Conservation (phyloP, 805 yeast species). For the Metschnikowia koreensis region DNA sequence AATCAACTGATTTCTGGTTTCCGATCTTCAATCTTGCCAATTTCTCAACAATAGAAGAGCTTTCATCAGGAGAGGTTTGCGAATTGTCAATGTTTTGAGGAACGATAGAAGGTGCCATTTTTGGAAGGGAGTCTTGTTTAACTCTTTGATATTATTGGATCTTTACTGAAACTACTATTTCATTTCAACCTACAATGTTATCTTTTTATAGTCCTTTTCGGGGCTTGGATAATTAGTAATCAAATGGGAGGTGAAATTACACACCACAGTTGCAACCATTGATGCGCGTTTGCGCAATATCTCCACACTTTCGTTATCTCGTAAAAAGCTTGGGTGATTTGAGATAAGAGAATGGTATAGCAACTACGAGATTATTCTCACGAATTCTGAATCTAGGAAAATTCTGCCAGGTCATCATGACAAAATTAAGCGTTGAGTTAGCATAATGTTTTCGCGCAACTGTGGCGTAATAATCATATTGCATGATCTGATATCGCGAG, state of each 20-base stretch:
- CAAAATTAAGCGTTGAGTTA: too few relatives aligned
- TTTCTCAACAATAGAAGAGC: neutral
- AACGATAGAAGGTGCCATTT: neutral
- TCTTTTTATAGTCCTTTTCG: neutral
- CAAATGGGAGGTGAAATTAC: constrained; percentile 9
- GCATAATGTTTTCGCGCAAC: too few relatives aligned
- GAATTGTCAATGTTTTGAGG: neutral
- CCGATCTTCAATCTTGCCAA: neutral
- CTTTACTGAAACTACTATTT: neutral
- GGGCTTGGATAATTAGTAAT: neutral
- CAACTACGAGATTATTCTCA: too few relatives aligned
- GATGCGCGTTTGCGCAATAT: neutral
- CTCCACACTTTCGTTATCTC: neutral
- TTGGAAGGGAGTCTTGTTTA: too few relatives aligned
- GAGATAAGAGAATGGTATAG: too few relatives aligned
- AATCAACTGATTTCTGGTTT: neutral
- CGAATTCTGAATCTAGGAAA: too few relatives aligned
- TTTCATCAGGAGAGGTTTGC: neutral
- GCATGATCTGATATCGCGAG: too few relatives aligned
- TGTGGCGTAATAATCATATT: too few relatives aligned
- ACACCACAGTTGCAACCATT: neutral
- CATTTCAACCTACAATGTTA: neutral
- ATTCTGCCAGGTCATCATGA: too few relatives aligned
- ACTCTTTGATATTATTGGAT: too few relatives aligned
- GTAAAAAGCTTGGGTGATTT: too few relatives aligned